Percentiles rank a stretch among this genome's conserved stretches.
phyloP scores from a whole-genome alignment of 768 basidiomycete genomes.

The Heimioporus sp. region DNA sequence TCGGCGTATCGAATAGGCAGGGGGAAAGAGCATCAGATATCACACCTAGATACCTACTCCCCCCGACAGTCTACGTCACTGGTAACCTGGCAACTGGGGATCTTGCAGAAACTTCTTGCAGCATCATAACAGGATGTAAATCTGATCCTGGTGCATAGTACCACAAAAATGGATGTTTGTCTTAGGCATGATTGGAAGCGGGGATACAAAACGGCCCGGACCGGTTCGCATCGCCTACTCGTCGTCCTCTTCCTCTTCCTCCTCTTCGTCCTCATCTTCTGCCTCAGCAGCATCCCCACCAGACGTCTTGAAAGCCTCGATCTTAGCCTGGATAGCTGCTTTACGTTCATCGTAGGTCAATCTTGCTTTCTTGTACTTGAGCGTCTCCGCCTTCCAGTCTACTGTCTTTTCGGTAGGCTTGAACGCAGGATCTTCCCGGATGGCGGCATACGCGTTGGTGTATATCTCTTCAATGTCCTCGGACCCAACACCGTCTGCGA shows the following conservation, averaged over 20 bases:
- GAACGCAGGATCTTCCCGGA: constrained; percentile 92
- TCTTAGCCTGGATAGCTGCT: constrained; percentile 81
- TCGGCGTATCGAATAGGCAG: constrained; percentile 54
- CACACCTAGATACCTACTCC: constrained; percentile 41
- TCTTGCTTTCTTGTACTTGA: constrained; percentile 65
- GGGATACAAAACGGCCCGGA: not conserved
- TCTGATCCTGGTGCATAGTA: constrained; percentile 12
- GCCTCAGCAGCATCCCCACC: constrained; percentile 45
- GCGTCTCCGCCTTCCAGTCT: constrained; percentile 87
- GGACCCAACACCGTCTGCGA: constrained; percentile 92
- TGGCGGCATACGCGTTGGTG: constrained; percentile 88
- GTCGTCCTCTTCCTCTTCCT: constrained; percentile 34
- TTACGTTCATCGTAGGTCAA: constrained; percentile 78
- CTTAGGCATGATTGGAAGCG: constrained; percentile 6
- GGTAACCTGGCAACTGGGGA: constrained; percentile 53
- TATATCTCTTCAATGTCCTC: constrained; percentile 98
- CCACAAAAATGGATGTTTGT: constrained; percentile 19
- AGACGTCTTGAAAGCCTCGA: constrained; percentile 82
- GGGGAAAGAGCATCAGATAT: constrained; percentile 39
- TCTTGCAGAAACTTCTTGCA: constrained; percentile 41
- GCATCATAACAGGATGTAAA: constrained; percentile 13
- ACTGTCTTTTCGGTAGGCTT: constrained; percentile 84
- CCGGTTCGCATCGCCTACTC: constrained; percentile 45
- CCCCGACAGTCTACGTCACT: constrained; percentile 35
- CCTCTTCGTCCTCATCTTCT: constrained; percentile 37